Base-by-base conservation (phyloP, 2,329 filamentous ascomycete species). In the Salinomyces thailandicus region DNA sequence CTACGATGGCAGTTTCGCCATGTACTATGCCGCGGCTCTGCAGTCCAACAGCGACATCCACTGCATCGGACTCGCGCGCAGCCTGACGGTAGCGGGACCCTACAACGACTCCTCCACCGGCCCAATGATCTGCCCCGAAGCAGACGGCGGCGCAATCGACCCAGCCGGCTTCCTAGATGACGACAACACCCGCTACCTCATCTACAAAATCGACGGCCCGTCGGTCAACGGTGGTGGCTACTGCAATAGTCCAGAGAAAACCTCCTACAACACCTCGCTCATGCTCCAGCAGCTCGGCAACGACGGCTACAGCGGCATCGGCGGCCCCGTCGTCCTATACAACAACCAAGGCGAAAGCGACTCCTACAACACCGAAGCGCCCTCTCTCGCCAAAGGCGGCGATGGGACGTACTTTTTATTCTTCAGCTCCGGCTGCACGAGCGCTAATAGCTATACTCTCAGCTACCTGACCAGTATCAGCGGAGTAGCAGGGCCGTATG, bases 141-240 rank as follows among this genome's bases (percentile, higher is more conserved):
- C 14, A 6, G 34, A 39, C 16, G 50, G 49, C 7, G 50, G 50
- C 15, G 69, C 75, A 13, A 81, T 81, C 47, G 78, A 82, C 48
- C 62, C 77, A 0, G 62, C 71, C 0, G 74, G 72, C 3, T 81
- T 79, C 55, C 48, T 59, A 8, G 77, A 81, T 49, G 52, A 54
- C 8, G 65, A 68, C 29, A 71, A 71, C 18, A 64, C 55, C 19
- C 66, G 68, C 5, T 81, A 78, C 50, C 64, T 81, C 4, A 59
- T 72, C 7, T 82, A 77, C 62, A 82, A 81, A 55, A 62, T 80
- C 17, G 77, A 82, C 54, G 77, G 77, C 24, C 81, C 80, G 56
- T 40, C 44, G 4, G 39, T 37, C 12, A 44, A 36, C n/a, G 36
- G 38, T 27, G 44, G 42, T 24, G 68, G 68, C 2, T 54, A 59